Evolutionary conservation across 768 basidiomycete species (phyloP), one percentile per base, ranked within the genome.

Genomic region (Suillus subaureus): DNA sequence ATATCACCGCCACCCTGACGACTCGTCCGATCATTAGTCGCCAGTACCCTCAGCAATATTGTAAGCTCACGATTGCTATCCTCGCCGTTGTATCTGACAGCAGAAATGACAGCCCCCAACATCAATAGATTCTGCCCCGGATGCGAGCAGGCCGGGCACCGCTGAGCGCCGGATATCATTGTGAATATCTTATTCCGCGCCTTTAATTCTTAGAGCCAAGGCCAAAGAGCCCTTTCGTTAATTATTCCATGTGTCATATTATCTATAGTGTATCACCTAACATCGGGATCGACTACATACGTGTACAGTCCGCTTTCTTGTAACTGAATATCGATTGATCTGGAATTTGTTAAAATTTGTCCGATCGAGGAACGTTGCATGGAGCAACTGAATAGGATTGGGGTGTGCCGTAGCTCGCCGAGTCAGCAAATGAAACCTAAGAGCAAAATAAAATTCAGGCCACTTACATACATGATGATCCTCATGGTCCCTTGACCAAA

Each of bases 41-140:
- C 18, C 74, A 76, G 57, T 84, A 74, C 63, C 83, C 83, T 12
- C 79, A 84, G 64, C 82, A 83, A 62, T 83, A 83, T 57, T 81
- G 82, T 84, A 68, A 57, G 81, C 68, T 61, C 39, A 3, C 31
- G 33, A 42, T 51, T 23, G 5, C 16, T 54, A 23, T 51, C 18
- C 21, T 60, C n/a, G 21, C 39, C 15, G 2, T 39, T 37, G 57
- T 39, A 63, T 18, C 55, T 67, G 15, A 72, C 56, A 28, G 5
- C 37, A 23, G 42, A 23, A 5, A 35, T 61, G 45, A 18, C 33
- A 85, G 84, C 80, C n/a, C 83, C 80, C 0, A 77, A 78, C 52
- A 79, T 84, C 64, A 73, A 80, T 62, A 76, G 75, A 56, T 66
- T 73, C 63, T 85, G 83, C 66, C 81, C 83, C n/a, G 68, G 69